Evolutionary conservation across 306 rosid genomes (phyloP).

Genomic region (Cyclanthera cordifolia): DNA sequence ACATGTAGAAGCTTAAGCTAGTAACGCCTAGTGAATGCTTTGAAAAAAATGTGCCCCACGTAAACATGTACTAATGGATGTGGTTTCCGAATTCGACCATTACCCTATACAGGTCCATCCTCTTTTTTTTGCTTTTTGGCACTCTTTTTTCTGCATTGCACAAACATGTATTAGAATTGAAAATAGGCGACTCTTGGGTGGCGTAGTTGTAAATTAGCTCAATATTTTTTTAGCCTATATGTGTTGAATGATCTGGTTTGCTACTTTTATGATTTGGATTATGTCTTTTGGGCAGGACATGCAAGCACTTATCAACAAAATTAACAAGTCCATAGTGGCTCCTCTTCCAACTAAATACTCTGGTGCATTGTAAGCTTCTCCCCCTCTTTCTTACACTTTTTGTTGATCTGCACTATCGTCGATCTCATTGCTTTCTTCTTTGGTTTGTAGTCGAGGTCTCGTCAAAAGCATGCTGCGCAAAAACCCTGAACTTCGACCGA

Average conservation of each 20-base stretch:
- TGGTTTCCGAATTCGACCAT: not conserved
- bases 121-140: not conserved
- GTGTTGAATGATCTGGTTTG: not conserved
- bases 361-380: constrained; percentile 66
- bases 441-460: constrained; percentile 74
- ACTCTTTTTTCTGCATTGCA: not conserved
- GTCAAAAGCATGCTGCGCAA: constrained; percentile 97
- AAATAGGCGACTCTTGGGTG: not conserved
- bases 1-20: not conserved
- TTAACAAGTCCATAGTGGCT: constrained; percentile 87
- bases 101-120: not conserved
- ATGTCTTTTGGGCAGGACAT: constrained; percentile 68
- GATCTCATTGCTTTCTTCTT: constrained; percentile 9
- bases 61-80: not conserved
- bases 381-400: not conserved
- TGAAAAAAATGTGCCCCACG: not conserved
- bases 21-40: not conserved
- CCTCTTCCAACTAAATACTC: constrained; percentile 92
- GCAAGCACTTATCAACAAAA: constrained; percentile 90
- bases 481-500: constrained; percentile 94
- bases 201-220: not conserved
- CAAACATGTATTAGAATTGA: not conserved
- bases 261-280: not conserved
- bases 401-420: not conserved
- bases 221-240: not conserved